Base-by-base conservation (phyloP, 352 stramenopile genomes). In the Phytophthora brassicae region DNA sequence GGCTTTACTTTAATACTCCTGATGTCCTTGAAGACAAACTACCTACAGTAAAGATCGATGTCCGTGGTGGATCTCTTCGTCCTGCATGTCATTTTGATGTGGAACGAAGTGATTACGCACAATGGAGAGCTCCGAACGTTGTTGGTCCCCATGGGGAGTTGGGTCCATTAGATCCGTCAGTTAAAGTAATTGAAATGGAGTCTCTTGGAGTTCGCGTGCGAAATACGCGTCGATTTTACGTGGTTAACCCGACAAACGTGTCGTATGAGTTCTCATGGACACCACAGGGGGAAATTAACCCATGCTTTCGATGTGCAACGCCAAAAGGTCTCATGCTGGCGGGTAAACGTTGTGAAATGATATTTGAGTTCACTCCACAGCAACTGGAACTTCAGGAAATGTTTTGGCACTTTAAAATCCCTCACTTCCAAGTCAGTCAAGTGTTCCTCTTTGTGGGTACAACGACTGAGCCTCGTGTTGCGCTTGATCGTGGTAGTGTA, bases 291-390 rank as follows among this genome's bases (percentile, higher is more conserved):
- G 85, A 95, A 3, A 48, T 64, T 1, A 90, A 84, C 29, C 68
- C 90, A 9, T 88, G 77, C 22, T 98, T 98, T 64, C 83, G 90
- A 1, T 98, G 93, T 63, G 84, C 84, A 13, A 98, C 91, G 0
- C 77, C 79, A 0, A 96, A 93, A 59, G 95, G 95, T 6, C 81
- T 96, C 33, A 96, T 98, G 75, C 77, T 98, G 1, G 76, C 89
- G 7, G 95, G 95, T 0, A 97, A 97, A 66, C 80, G 92, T 13
- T 96, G 87, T 56, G 95, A 98, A 56, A 97, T 98, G 86, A 88
- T 96, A n/a, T 98, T 98, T 62, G 94, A 98, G 56, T 98, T 96
- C 68, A 96, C 90, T 24, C 94, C 95, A 0, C 86, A 96, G 57
- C 87, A 96, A 41, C 66, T 94, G 5, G 85, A 88, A 44, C 74